Conservation (phyloP, 441 rosid genomes). For the Pelargonium fulgidum region DNA sequence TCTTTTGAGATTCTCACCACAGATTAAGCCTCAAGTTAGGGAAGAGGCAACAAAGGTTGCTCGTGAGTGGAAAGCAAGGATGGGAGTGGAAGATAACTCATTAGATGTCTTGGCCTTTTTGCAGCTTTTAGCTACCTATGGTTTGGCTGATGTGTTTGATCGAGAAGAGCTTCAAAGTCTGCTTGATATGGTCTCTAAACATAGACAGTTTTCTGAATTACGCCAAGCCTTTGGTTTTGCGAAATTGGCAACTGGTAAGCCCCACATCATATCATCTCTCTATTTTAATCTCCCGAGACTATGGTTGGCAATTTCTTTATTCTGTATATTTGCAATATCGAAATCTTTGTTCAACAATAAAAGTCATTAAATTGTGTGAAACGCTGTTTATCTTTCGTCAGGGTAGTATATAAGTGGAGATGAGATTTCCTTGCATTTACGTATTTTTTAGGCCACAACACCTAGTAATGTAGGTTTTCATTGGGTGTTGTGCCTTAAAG, state of each 20-base stretch:
- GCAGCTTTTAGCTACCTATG: slow-evolving; percentile 36
- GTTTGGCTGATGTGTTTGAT: slow-evolving; percentile 30
- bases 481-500: too few species aligned
- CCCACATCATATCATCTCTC: slow-evolving; percentile 1
- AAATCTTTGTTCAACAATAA: neutral
- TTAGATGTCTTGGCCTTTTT: slow-evolving; percentile 36
- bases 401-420: too few species aligned
- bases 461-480: too few species aligned
- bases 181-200: slow-evolving; percentile 24
- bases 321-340: neutral
- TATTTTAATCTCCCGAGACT: neutral
- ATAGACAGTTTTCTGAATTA: slow-evolving; percentile 23
- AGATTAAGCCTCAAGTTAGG: slow-evolving; percentile 24
- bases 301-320: slow-evolving; percentile 2
- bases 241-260: slow-evolving; percentile 24
- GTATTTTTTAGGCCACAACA: too few species aligned
- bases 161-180: slow-evolving; percentile 21
- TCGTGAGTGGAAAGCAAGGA: slow-evolving; percentile 33
- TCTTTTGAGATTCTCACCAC: slow-evolving; percentile 24
- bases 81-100: slow-evolving; percentile 17
- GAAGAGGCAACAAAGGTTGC: slow-evolving; percentile 35
- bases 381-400: neutral
- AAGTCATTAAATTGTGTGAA: neutral
- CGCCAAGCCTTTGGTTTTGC: slow-evolving; percentile 28
- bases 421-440: too few species aligned